Conservation (phyloP, 306 rosid genomes). For the Delonix regia region DNA sequence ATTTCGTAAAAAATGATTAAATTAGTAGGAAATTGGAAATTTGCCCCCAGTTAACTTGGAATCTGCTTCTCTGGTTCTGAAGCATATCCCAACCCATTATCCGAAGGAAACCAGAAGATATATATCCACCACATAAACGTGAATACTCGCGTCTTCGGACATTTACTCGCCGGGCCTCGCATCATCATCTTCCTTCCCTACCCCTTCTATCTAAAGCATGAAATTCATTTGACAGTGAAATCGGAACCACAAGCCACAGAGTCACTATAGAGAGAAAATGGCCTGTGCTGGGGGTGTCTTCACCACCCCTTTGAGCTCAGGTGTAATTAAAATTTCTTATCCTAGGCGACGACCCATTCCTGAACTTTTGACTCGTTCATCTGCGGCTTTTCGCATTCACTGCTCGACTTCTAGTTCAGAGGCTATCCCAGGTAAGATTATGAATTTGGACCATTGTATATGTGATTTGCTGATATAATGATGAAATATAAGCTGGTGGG, state of each 20-base stretch:
- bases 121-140: neutral
- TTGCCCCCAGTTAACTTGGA: no score
- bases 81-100: neutral
- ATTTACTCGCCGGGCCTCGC: neutral
- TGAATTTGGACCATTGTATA: neutral
- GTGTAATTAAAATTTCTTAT: neutral
- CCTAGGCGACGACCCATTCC: neutral
- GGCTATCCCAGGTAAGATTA: conserved; percentile 37
- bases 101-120: neutral
- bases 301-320: conserved; percentile 4
- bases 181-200: neutral
- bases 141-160: neutral
- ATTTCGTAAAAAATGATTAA: no score
- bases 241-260: neutral
- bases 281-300: neutral
- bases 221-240: neutral
- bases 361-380: neutral
- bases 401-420: conserved; percentile 41
- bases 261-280: conserved; percentile 16
- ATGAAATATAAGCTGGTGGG: no score
- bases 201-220: neutral
- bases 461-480: neutral
- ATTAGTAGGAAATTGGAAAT: no score
- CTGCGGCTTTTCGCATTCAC: conserved; percentile 21
- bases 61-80: neutral